Conservation (phyloP, 2,329 filamentous ascomycete genomes). For the Biscogniauxia mediterranea region DNA sequence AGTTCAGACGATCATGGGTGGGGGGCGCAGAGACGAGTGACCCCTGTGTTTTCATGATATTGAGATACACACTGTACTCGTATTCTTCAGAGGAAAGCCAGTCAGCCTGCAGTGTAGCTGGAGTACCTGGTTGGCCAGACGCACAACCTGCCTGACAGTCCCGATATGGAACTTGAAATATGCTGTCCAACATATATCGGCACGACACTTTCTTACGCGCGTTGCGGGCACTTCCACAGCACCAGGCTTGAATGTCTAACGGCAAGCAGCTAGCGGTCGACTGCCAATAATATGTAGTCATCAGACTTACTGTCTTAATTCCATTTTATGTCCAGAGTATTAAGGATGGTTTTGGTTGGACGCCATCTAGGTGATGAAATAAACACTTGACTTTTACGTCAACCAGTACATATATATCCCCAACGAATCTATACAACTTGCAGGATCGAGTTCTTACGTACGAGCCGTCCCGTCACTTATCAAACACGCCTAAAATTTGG, state of each 20-base stretch:
- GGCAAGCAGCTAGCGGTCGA: constrained; percentile 3
- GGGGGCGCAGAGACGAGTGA: background rate
- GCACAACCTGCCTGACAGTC: background rate
- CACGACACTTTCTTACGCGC: constrained; percentile 9
- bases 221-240: constrained; percentile 4
- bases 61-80: background rate
- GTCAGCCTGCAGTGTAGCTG: too few species aligned
- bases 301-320: background rate
- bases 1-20: background rate
- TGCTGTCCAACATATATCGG: background rate
- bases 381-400: background rate
- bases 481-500: background rate
- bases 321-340: background rate
- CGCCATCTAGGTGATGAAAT: background rate
- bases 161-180: background rate
- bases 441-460: background rate
- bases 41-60: background rate
- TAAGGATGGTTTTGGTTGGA: too few species aligned
- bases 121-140: background rate
- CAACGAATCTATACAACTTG: background rate
- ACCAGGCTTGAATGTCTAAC: background rate
- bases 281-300: constrained; percentile 7
- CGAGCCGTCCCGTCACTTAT: background rate
- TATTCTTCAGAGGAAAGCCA: background rate
- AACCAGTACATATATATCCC: background rate